Evolutionary conservation across 2,329 filamentous ascomycete species (phyloP), one percentile per base, ranked within the genome.

Genomic region (Periconia macrospinosa): DNA sequence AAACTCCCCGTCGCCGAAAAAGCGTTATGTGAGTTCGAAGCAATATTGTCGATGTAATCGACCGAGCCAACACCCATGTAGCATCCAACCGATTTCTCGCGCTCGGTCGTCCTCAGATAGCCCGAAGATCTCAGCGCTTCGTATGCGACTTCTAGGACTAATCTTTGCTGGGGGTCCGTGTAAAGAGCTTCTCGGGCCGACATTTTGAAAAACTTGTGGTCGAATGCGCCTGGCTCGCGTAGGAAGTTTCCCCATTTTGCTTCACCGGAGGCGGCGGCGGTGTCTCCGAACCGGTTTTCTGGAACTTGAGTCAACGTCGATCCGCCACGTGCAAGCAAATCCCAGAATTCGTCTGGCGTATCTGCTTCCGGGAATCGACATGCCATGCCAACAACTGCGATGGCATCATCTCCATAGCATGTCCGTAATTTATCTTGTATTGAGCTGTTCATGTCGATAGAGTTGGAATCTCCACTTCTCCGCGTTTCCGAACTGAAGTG

Each of bases 1-100:
- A 37, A 13, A 14, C 73, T 71, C 20, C 76, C 76, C 17, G 80
- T 81, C 0, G 82, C 77, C 42, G 84, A 80, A 60, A 72, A 81
- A 61, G 84, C 83, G 0, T 80, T 83, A 52, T 79, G 78, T 20
- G 84, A 76, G 19, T 63, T 47, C 30, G 66, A 55, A 10, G 47
- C 54, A 7, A 43, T 44, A 49, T 65, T 67, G 41, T 66, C 64
- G 6, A 52, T 50, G 45, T 53, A 69, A 50, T 76, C 74, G 48
- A 75, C 63, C 42, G 53, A 62, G 6, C 67, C 60, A 18, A 54
- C 47, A 1, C 74, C 73, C 54, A 65, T 71, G 55, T 62, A 75
- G 1, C 61, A 61, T 7, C 70, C 72, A 18, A 75, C 61, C 6
- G 70, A 62, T 13, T 69, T 51, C 1, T 52, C 50, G 10, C 53